A percentile compares a stretch with the other conserved stretches of the same genome.
Evolutionary conservation across 2,329 filamentous ascomycete species (phyloP).

Genomic region (Pseudogymnoascus destructans): DNA sequence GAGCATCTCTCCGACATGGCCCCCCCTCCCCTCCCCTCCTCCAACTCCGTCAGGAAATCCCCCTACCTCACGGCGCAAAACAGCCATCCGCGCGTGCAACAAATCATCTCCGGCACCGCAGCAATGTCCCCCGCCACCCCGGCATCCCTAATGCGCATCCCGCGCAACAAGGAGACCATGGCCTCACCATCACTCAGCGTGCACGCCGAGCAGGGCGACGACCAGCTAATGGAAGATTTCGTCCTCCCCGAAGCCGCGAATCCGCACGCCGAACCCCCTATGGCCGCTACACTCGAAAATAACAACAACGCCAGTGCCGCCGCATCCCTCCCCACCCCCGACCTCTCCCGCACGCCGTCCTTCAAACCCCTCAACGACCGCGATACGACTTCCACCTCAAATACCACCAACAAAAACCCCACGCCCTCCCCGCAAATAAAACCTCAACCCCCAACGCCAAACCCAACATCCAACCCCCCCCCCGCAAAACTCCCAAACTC

Average conservation of each 20-base stretch:
- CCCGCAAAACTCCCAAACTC: conserved; percentile 39
- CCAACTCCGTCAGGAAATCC: conserved; percentile 51
- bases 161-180: conserved; percentile 21
- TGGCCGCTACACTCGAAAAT: conserved; percentile 34
- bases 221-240: conserved; percentile 49
- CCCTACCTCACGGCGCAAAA: conserved; percentile 51
- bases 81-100: conserved; percentile 27
- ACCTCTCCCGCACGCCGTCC: conserved; percentile 32
- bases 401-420: conserved; percentile 25
- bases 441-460: conserved; percentile 34
- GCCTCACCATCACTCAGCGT: conserved; percentile 31
- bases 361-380: conserved; percentile 16
- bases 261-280: conserved; percentile 35
- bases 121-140: conserved; percentile 59
- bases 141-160: conserved; percentile 72
- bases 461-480: conserved; percentile 30
- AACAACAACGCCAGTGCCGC: conserved; percentile 38
- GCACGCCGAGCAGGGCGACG: conserved; percentile 34
- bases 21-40: conserved; percentile 52
- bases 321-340: conserved; percentile 33
- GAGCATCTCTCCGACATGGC: conserved; percentile 54
- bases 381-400: conserved; percentile 30
- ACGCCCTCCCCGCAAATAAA: conserved; percentile 30
- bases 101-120: conserved; percentile 15
- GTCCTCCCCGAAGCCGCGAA: conserved; percentile 60